Evolutionary conservation across 2,329 filamentous ascomycete genomes (phyloP), one percentile per base, ranked within the genome.

Genomic region (Didymella segeticola): DNA sequence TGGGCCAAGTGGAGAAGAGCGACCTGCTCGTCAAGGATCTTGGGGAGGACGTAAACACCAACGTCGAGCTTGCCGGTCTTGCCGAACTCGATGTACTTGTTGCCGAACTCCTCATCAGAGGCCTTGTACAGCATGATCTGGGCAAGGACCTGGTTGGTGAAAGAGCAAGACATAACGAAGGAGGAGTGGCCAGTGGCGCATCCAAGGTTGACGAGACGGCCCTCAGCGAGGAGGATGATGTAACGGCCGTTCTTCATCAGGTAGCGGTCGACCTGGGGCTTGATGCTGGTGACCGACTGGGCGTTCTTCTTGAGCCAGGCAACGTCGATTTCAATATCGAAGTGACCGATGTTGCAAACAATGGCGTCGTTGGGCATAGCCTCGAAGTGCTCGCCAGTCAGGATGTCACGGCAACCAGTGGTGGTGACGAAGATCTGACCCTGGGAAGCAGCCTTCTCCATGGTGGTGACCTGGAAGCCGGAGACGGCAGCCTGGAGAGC

Each of bases 81-180:
- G 82, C 90, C 91, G 78, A 96, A 99, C 82, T 97, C 95, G 71
- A 93, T 82, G 83, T 97, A 96, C 86, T 97, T 97, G 82, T 90
- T 83, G 80, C 89, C 86, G 78, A 96, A 99, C 53, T 83, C 89
- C 76, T 85, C 86, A 77, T 98, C 93, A 72, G 89, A 84, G 73
- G 87, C 89, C 89, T 98, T 98, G 90, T 81, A 99, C 74, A 99
- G 84, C 84, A 96, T 89, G 83, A 99, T 98, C 85, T 99, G 95
- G 68, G 95, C 95, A 78, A 99, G 91, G 72, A 98, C 95, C 86
- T 99, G 95, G 89, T 99, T 99, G 86, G 93, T 96, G 89, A 99
- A 99, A 63, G 93, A 98, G 89, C 95, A 99, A 72, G 93, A 97
- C 95, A 99, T 98, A 85, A 99, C 95, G 81, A 99, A 99, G 47